Percentiles rank a stretch among this genome's conserved stretches.
phyloP scores from a whole-genome alignment of 2,329 filamentous ascomycete genomes.

The Sordariomycetes sp. region DNA sequence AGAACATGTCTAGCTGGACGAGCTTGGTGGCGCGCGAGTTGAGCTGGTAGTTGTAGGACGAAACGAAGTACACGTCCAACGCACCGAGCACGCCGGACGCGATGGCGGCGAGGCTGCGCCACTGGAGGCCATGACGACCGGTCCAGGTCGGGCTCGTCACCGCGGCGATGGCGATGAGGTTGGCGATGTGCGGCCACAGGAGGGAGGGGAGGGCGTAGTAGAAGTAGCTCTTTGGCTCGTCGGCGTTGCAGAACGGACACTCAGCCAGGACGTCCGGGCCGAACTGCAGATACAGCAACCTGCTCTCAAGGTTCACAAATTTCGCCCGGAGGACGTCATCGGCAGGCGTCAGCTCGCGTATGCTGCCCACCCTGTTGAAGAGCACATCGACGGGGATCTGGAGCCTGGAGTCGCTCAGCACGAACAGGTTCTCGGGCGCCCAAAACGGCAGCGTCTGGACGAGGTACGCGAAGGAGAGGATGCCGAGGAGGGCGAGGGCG shows the following conservation, averaged over 20 bases:
- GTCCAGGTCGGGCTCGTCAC: slow-evolving; percentile 62
- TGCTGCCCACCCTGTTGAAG: slow-evolving; percentile 60
- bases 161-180: slow-evolving; percentile 62
- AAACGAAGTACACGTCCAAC: slow-evolving; percentile 57
- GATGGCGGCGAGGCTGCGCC: slow-evolving; percentile 63
- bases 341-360: slow-evolving; percentile 43
- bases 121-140: slow-evolving; percentile 53
- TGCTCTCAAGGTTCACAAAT: slow-evolving; percentile 62
- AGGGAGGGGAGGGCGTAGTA: slow-evolving; percentile 72
- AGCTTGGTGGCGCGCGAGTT: slow-evolving; percentile 56
- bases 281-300: slow-evolving; percentile 74
- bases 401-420: slow-evolving; percentile 66
- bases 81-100: slow-evolving; percentile 47
- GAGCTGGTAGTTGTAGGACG: slow-evolving; percentile 53
- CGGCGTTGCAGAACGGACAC: slow-evolving; percentile 76
- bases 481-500: slow-evolving; percentile 51
- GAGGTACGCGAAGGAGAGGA: slow-evolving; percentile 33
- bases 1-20: slow-evolving; percentile 58
- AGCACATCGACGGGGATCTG: slow-evolving; percentile 79
- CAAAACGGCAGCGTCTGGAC: slow-evolving; percentile 58
- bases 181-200: slow-evolving; percentile 68
- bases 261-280: slow-evolving; percentile 64
- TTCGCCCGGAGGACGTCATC: slow-evolving; percentile 60
- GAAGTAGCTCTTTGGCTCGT: slow-evolving; percentile 62
- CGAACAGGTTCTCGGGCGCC: slow-evolving; percentile 75